A percentile compares a stretch with the other conserved stretches of the same genome.
Evolutionary conservation across 2,329 filamentous ascomycete genomes (phyloP).

Genomic region (Colletotrichum theobromicola): DNA sequence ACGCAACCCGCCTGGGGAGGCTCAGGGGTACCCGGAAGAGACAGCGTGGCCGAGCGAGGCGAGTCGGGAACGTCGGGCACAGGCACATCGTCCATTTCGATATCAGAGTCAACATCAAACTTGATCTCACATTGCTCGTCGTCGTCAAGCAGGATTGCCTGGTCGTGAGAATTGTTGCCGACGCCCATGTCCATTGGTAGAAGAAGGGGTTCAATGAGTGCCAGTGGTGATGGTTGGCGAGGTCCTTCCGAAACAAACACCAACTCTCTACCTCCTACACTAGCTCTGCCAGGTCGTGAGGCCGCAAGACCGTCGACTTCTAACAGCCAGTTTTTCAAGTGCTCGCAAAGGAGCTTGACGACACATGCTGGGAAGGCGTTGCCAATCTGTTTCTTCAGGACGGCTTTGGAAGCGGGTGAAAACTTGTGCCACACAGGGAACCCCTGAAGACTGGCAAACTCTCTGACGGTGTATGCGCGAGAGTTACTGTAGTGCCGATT

Average conservation of each 20-base stretch:
- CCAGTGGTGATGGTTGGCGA: neutral
- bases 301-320: conserved; percentile 39
- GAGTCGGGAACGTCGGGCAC: neutral
- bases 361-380: conserved; percentile 77
- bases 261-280: conserved; percentile 2
- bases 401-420: conserved; percentile 31
- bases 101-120: neutral
- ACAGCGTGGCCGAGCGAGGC: neutral
- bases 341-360: conserved; percentile 54
- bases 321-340: conserved; percentile 52
- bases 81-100: neutral
- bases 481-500: conserved; percentile 71
- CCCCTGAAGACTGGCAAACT: conserved; percentile 72
- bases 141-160: neutral
- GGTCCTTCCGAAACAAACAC: conserved; percentile 3
- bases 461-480: conserved; percentile 68
- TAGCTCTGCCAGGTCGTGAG: neutral
- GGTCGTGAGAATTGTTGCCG: neutral
- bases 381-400: conserved; percentile 70
- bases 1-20: neutral
- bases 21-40: neutral
- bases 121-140: conserved; percentile 2
- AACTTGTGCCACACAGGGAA: conserved; percentile 71
- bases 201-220: neutral
- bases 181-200: neutral